Conservation (phyloP, 805 yeast genomes). For the Clavispora fructus region DNA sequence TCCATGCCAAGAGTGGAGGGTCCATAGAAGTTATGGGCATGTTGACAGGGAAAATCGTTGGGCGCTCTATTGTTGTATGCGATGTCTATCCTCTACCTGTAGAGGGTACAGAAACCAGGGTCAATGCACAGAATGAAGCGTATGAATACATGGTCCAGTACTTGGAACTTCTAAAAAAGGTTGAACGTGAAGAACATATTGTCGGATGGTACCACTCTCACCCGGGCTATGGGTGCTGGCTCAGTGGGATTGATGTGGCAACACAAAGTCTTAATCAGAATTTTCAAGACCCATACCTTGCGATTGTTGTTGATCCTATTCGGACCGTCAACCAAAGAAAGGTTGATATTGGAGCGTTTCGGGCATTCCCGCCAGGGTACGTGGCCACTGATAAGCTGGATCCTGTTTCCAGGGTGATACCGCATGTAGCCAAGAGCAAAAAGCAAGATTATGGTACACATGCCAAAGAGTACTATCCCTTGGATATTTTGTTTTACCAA, state of each 20-base stretch:
- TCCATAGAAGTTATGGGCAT: constrained; percentile 93
- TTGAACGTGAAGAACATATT: constrained; percentile 53
- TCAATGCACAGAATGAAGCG: constrained; percentile 89
- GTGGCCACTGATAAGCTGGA: constrained; percentile 3
- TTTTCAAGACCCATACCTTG: constrained; percentile 88
- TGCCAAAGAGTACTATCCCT: constrained; percentile 60
- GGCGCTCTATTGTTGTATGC: constrained; percentile 55
- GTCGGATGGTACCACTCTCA: constrained; percentile 98
- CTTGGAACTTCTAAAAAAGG: constrained; percentile 48
- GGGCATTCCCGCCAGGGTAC: constrained; percentile 53
- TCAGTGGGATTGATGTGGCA: constrained; percentile 87
- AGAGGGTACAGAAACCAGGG: constrained; percentile 93
- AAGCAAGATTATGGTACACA: constrained; percentile 67
- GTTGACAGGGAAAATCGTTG: constrained; percentile 71
- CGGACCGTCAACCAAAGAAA: constrained; percentile 56
- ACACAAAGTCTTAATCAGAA: constrained; percentile 83
- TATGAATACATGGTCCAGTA: constrained; percentile 93
- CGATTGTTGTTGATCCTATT: constrained; percentile 82
- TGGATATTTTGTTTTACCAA: constrained; percentile 57
- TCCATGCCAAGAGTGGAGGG: constrained; percentile 82
- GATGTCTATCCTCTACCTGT: constrained; percentile 89
- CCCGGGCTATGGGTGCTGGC: constrained; percentile 97
- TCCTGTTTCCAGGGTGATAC: not conserved
- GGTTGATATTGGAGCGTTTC: constrained; percentile 83
- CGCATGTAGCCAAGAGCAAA: constrained; percentile 19